These are phyloP conservation scores for Populus hybrid DNA, from an alignment of 441 rosid species.

Conservation along the genomic window DNA sequence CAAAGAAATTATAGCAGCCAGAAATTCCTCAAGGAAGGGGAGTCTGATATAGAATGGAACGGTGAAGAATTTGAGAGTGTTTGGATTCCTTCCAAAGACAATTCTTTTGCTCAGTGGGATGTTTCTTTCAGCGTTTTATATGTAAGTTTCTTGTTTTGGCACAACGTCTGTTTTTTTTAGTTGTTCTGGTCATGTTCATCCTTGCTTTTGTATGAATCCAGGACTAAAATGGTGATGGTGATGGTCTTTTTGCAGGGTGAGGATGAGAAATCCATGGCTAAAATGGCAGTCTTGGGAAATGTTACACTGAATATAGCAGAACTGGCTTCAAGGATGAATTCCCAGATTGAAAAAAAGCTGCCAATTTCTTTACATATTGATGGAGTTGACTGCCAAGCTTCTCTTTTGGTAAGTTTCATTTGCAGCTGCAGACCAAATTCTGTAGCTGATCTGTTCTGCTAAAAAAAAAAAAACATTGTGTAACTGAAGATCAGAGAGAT, in stretches of 20 bases:
- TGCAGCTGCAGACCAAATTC: background rate
- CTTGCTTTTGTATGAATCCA: background rate
- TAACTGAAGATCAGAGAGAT: too few species aligned
- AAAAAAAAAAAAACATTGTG: too few species aligned
- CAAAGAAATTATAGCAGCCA: slow-evolving; percentile 19
- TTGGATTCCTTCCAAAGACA: slow-evolving; percentile 24
- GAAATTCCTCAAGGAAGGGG: slow-evolving; percentile 15
- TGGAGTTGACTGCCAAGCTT: slow-evolving; percentile 24
- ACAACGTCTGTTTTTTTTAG: background rate
- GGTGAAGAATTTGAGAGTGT: slow-evolving; percentile 41
- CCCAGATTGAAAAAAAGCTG: slow-evolving; percentile 26
- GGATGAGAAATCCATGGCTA: slow-evolving; percentile 18
- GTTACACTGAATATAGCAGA: slow-evolving; percentile 35
- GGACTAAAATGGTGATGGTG: background rate
- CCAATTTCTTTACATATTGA: slow-evolving; percentile 30
- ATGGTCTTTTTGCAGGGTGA: slow-evolving; percentile 24
- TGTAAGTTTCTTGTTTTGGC: slow-evolving; percentile 21
- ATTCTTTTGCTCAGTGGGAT: slow-evolving; percentile 28
- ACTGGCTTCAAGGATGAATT: slow-evolving; percentile 24
- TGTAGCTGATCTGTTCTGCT: background rate
- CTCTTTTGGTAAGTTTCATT: slow-evolving; percentile 31
- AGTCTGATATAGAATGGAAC: slow-evolving; percentile 27
- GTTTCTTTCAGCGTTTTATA: slow-evolving; percentile 29
- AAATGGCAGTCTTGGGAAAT: slow-evolving; percentile 25
- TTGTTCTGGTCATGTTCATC: background rate